phyloP scores from a whole-genome alignment of 2,329 filamentous ascomycete species.

The Fusarium newnesense region DNA sequence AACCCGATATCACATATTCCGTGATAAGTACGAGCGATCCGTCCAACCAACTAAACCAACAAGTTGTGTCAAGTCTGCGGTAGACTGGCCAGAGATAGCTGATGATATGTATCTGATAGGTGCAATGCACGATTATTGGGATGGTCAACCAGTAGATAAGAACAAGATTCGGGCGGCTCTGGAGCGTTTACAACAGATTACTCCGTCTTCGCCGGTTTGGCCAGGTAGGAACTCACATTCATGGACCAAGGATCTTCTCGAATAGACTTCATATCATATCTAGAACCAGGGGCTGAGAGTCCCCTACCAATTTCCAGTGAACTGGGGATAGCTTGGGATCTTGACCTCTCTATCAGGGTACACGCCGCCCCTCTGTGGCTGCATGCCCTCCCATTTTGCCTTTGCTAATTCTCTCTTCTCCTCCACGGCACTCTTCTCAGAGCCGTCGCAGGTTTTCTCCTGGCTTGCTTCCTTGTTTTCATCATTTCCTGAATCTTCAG shows the following conservation, averaged over 20 bases:
- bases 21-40: constrained; percentile 7
- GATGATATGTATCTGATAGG: neutral
- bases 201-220: neutral
- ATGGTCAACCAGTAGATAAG: neutral
- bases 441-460: fast-evolving
- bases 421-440: neutral
- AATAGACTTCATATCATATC: neutral
- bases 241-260: neutral
- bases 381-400: neutral
- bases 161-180: neutral
- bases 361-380: neutral
- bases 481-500: fast-evolving
- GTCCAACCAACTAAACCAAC: neutral
- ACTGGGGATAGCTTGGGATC: neutral
- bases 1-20: constrained; percentile 16
- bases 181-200: neutral
- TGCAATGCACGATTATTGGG: neutral
- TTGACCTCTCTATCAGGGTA: neutral
- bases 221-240: neutral
- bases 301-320: neutral
- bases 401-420: neutral
- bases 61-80: neutral
- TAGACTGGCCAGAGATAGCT: constrained; percentile 10
- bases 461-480: fast-evolving
- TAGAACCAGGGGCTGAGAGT: fast-evolving